Evolutionary conservation across 192 early-diverging fungal species (phyloP).

Genomic region (Spinellus fusiger): DNA sequence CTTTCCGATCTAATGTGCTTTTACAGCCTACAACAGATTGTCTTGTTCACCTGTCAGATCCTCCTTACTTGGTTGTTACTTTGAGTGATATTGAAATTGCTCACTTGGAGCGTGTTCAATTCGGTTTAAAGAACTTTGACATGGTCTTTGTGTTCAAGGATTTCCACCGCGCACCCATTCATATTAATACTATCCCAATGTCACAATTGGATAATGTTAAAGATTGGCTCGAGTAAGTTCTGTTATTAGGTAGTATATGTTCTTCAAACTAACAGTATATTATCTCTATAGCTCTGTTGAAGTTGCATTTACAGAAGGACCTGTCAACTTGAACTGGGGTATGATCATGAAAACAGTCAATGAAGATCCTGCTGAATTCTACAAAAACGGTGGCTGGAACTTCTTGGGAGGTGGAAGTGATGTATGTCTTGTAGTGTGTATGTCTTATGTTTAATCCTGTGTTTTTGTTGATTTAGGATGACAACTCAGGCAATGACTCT

Average conservation of each 20-base stretch:
- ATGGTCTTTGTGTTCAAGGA: slow-evolving; percentile 97
- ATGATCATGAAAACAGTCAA: slow-evolving; percentile 98
- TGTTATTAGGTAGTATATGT: neutral
- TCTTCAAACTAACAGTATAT: neutral
- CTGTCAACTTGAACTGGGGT: slow-evolving; percentile 90
- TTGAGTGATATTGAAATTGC: slow-evolving; percentile 91
- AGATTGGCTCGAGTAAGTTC: slow-evolving; percentile 82
- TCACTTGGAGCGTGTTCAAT: slow-evolving; percentile 95
- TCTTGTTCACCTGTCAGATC: slow-evolving; percentile 91
- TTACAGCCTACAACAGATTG: slow-evolving; percentile 95
- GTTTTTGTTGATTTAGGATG: slow-evolving; percentile 25
- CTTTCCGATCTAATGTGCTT: slow-evolving; percentile 83
- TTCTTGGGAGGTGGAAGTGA: slow-evolving; percentile 72
- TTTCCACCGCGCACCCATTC: slow-evolving; percentile 78
- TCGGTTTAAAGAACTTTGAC: slow-evolving; percentile 98
- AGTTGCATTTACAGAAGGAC: slow-evolving; percentile 88
- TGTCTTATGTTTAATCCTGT: neutral
- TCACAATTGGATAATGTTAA: slow-evolving; percentile 89
- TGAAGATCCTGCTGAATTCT: slow-evolving; percentile 89
- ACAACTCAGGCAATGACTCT: slow-evolving; percentile 47
- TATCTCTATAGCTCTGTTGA: slow-evolving; percentile 65
- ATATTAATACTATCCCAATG: slow-evolving; percentile 94
- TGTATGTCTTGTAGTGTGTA: slow-evolving; percentile 15
- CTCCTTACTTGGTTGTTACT: slow-evolving; percentile 87
- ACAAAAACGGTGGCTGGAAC: slow-evolving; percentile 86